phyloP scores from a whole-genome alignment of 2,329 filamentous ascomycete genomes.

The Colletotrichum echinochloae region DNA sequence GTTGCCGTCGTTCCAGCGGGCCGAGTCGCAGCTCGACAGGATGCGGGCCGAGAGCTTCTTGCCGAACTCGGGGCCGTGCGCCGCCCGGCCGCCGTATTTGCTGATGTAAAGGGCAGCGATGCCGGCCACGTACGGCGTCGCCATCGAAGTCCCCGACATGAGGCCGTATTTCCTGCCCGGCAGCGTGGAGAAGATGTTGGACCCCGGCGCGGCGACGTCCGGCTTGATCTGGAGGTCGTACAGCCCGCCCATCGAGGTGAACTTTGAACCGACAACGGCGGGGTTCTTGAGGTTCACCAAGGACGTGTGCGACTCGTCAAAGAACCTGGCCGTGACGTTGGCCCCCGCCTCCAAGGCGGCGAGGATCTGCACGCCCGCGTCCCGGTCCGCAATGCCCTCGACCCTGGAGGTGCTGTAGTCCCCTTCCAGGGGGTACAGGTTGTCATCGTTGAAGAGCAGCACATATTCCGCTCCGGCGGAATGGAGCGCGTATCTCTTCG shows the following conservation, averaged over 20 bases:
- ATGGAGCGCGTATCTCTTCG: conserved; percentile 53
- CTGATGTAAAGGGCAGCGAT: conserved; percentile 61
- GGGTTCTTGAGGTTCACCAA: conserved; percentile 20
- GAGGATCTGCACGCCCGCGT: conserved; percentile 9
- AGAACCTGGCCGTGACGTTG: conserved; percentile 24
- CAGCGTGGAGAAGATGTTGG: conserved; percentile 63
- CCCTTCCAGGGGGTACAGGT: conserved; percentile 26
- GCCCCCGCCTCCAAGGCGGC: conserved; percentile 11
- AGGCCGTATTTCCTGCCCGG: conserved; percentile 57
- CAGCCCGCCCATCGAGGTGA: conserved; percentile 64
- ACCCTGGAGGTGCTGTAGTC: neutral
- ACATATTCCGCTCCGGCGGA: conserved; percentile 55
- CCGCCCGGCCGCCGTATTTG: conserved; percentile 54
- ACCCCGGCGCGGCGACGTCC: conserved; percentile 62
- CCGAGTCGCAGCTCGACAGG: conserved; percentile 49
- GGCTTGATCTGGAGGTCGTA: conserved; percentile 65
- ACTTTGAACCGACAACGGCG: conserved; percentile 43
- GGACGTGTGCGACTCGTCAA: neutral
- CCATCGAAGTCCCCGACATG: conserved; percentile 68
- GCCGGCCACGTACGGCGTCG: conserved; percentile 65
- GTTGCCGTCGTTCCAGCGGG: conserved; percentile 49
- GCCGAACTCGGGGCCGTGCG: conserved; percentile 50
- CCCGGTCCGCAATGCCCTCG: conserved; percentile 13
- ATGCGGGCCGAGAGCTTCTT: conserved; percentile 45
- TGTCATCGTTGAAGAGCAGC: conserved; percentile 53